Evolutionary conservation across 495 filamentous ascomycete species (phyloP).

Genomic region (Penicillium silybi): DNA sequence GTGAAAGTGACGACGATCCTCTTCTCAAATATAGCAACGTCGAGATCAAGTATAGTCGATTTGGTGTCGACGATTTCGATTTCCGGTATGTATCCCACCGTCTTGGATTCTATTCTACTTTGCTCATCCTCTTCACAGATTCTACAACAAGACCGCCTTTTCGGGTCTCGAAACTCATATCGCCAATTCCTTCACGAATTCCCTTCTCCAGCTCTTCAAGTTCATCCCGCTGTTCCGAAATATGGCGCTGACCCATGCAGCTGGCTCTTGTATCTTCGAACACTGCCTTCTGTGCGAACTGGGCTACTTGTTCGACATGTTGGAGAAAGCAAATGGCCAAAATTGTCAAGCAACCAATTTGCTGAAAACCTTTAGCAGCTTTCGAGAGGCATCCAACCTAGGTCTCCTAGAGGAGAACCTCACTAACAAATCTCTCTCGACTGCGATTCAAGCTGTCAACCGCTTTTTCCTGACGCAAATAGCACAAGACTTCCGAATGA

Average conservation of each 20-base stretch:
- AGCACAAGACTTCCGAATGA: slow-evolving; percentile 62
- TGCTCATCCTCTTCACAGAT: slow-evolving; percentile 47
- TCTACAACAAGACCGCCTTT: slow-evolving; percentile 85
- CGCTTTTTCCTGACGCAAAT: slow-evolving; percentile 74
- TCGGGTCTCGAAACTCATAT: slow-evolving; percentile 96
- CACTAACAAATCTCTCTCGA: slow-evolving; percentile 60
- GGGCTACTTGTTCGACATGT: slow-evolving; percentile 96
- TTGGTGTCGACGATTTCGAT: slow-evolving; percentile 96
- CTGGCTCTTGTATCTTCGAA: slow-evolving; percentile 74
- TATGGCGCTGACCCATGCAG: slow-evolving; percentile 82
- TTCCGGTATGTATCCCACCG: slow-evolving; percentile 63
- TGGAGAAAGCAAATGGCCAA: slow-evolving; percentile 87
- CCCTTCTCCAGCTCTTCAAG: slow-evolving; percentile 84
- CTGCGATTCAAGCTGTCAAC: slow-evolving; percentile 72
- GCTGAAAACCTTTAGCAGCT: slow-evolving; percentile 77
- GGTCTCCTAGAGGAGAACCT: slow-evolving; percentile 81
- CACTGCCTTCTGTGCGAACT: slow-evolving; percentile 88
- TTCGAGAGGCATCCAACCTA: slow-evolving; percentile 65
- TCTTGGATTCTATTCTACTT: not conserved
- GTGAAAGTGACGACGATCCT: slow-evolving; percentile 64
- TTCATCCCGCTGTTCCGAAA: slow-evolving; percentile 89
- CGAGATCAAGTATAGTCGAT: slow-evolving; percentile 96
- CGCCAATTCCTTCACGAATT: slow-evolving; percentile 91
- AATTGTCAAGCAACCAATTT: slow-evolving; percentile 98
- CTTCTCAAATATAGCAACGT: slow-evolving; percentile 83